phyloP scores from a whole-genome alignment of 257 asterid species.

The Leonotis leonurus region DNA sequence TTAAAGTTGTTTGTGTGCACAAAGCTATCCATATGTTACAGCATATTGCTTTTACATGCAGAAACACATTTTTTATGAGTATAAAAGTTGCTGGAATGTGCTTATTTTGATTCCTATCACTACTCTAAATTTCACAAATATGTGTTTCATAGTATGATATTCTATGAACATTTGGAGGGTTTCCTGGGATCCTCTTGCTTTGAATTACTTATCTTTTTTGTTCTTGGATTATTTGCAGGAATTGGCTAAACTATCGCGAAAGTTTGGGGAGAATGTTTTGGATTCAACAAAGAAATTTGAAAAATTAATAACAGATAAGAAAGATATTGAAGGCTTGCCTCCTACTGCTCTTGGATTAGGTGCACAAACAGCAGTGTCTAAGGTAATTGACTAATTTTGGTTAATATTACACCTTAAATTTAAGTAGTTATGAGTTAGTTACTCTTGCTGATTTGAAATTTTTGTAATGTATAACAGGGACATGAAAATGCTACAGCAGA shows the following conservation, averaged over 20 bases:
- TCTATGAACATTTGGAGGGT: background rate
- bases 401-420: conserved; percentile 1
- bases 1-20: background rate
- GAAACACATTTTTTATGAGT: background rate
- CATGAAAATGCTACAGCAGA: conserved; percentile 91
- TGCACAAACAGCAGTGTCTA: conserved; percentile 95
- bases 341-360: conserved; percentile 85
- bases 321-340: conserved; percentile 88
- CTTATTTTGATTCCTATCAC: background rate
- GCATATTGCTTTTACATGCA: background rate
- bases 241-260: conserved; percentile 71
- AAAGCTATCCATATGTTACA: background rate
- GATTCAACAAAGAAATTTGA: conserved; percentile 95
- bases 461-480: conserved; percentile 48
- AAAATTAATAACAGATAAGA: conserved; percentile 80
- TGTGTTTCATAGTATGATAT: background rate
- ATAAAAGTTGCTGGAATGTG: background rate
- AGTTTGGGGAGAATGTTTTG: conserved; percentile 87
- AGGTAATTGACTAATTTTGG: conserved; percentile 38
- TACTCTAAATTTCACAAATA: background rate
- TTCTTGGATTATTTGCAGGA: conserved; percentile 45
- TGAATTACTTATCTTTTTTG: conserved; percentile 1
- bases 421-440: conserved; percentile 1
- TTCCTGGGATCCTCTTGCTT: background rate
- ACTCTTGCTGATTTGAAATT: conserved; percentile 1